Base-by-base conservation (phyloP, 2,329 filamentous ascomycete species). In the Macrophomina pseudophaseolina region DNA sequence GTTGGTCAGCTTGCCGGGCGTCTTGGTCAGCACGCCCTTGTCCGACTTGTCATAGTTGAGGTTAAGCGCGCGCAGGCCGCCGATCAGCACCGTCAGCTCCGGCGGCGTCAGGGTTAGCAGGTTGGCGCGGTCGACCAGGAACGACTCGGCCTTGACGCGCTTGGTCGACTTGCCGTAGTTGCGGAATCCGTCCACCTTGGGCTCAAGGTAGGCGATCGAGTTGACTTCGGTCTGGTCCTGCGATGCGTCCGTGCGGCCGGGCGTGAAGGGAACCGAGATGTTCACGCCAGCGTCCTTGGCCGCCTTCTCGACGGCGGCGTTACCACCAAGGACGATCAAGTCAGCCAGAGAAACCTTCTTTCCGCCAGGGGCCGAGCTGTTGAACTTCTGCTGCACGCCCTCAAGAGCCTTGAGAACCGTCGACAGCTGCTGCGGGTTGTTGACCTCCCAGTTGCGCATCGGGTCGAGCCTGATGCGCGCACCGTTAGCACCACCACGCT, bases 401-500 rank as follows among this genome's bases (percentile, higher is more conserved):
- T 92, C 88, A 5, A 93, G 81, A 0, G 85, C 83, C 32, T 75
- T 73, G 44, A 93, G 81, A 2, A 91, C 87, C 76, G 89, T 81
- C 65, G 80, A 79, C 48, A 93, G 82, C 79, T 90, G 86, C 1
- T 83, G 72, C 33, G 90, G 90, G 82, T 92, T 91, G 86, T 94
- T 94, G 75, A 88, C 85, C 74, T 87, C 80, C 91, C 91, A 94
- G 77, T 87, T 82, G 72, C 87, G 88, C 81, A 91, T 88, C 30
- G 91, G 91, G 69, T 85, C 82, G 11, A 94, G 89, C 40, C 90
- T 88, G 73, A 94, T 91, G 72, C 91, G 91, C 14, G 87, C 91
- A 72, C 91, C 91, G 73, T 94, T 94, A 80, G 91, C 91, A 74
- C 91, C 91, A 71, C 91, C 91, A 70, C 91, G 91, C 87, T 93